A percentile compares a stretch with the other conserved stretches of the same genome.
Evolutionary conservation across 257 asterid genomes (phyloP).

Genomic region (Solanum sparsipilum): DNA sequence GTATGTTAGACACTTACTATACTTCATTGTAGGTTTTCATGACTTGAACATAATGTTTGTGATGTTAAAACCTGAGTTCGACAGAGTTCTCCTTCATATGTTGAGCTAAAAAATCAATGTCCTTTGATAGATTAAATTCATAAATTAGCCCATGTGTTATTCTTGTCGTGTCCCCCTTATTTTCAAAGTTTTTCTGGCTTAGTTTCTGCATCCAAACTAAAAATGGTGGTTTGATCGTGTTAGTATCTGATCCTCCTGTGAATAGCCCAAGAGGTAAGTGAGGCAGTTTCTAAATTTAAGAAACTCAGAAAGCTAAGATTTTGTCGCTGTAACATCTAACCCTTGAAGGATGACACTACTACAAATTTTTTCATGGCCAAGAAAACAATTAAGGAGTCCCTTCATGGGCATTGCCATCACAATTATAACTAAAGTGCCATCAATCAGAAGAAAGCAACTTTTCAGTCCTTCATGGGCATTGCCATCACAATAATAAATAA

Average conservation of each 20-base stretch:
- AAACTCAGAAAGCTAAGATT: background rate
- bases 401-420: background rate
- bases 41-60: background rate
- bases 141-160: background rate
- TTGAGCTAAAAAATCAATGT: background rate
- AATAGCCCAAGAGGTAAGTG: background rate
- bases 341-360: background rate
- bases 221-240: background rate
- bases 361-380: background rate
- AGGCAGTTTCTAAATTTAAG: background rate
- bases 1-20: background rate
- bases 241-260: background rate
- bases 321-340: background rate
- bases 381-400: background rate
- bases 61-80: background rate
- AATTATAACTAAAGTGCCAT: background rate
- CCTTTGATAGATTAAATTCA: background rate
- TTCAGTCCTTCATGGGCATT: background rate
- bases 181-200: background rate
- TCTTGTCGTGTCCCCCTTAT: background rate
- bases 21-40: background rate
- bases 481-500: background rate
- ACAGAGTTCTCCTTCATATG: background rate
- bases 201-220: background rate
- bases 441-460: background rate